phyloP scores from a whole-genome alignment of 495 filamentous ascomycete species.

The Hypoxylon cercidicola region DNA sequence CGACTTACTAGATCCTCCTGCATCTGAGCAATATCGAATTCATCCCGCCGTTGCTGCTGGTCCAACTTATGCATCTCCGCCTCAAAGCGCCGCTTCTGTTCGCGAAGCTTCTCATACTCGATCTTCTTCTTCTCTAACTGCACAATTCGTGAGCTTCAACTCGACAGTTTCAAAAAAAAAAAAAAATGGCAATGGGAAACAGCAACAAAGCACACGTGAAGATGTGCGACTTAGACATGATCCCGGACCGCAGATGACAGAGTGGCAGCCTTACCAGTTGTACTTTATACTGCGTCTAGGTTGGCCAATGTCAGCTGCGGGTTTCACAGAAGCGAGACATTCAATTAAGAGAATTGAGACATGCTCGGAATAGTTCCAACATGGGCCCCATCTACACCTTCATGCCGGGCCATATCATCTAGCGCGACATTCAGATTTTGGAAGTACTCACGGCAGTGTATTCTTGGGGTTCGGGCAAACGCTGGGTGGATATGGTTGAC shows the following conservation, averaged over 20 bases:
- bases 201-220: conserved; percentile 6
- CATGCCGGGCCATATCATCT: conserved; percentile 7
- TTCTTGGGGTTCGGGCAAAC: conserved; percentile 54
- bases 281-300: conserved; percentile 65
- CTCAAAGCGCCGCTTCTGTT: conserved; percentile 86
- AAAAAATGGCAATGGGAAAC: conserved; percentile 16
- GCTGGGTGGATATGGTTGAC: conserved; percentile 70
- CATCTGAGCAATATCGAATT: conserved; percentile 83
- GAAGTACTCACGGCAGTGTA: conserved; percentile 55
- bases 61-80: conserved; percentile 88
- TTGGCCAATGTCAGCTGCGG: conserved; percentile 44
- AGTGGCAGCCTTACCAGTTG: conserved; percentile 63
- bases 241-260: conserved; percentile 16
- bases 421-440: conserved; percentile 12
- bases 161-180: conserved; percentile 15
- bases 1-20: conserved; percentile 78
- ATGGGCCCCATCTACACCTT: conserved; percentile 9
- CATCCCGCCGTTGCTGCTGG: conserved; percentile 80
- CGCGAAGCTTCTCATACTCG: conserved; percentile 85
- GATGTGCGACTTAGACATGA: conserved; percentile 17
- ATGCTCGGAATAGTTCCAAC: conserved; percentile 32
- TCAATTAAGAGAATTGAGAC: conserved; percentile 44
- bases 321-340: conserved; percentile 46
- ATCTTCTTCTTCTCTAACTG: conserved; percentile 93
- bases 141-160: conserved; percentile 40